These are phyloP conservation scores for Mytilinidion resinicola DNA, from an alignment of 495 filamentous ascomycete species.

Conservation along the genomic window DNA sequence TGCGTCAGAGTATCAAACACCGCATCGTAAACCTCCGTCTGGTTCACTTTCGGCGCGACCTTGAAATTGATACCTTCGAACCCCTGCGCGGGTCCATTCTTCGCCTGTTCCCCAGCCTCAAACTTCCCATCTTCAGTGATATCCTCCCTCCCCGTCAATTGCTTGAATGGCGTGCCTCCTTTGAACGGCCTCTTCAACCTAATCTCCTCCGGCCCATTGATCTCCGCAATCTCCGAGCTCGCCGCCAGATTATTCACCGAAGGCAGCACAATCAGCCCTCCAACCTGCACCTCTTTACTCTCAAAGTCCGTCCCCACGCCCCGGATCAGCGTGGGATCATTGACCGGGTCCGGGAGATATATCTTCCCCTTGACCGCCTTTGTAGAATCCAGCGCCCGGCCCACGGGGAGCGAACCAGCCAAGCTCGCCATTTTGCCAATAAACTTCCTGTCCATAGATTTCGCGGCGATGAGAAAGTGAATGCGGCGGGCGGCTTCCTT, in stretches of 20 bases:
- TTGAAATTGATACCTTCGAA: conserved; percentile 81
- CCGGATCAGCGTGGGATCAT: conserved; percentile 75
- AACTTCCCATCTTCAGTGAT: conserved; percentile 54
- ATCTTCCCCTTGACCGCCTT: conserved; percentile 73
- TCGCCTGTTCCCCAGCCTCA: conserved; percentile 35
- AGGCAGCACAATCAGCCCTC: conserved; percentile 81
- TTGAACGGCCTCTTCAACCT: conserved; percentile 81
- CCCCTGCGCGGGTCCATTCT: conserved; percentile 25
- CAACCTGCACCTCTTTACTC: conserved; percentile 60
- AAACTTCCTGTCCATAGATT: conserved; percentile 81
- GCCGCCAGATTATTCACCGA: conserved; percentile 70
- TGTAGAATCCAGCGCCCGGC: conserved; percentile 80
- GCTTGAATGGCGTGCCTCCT: conserved; percentile 57
- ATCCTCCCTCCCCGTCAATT: conserved; percentile 73
- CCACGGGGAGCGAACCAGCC: conserved; percentile 82
- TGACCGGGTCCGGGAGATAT: conserved; percentile 83
- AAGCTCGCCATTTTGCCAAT: conserved; percentile 74
- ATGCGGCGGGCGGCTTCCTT: conserved; percentile 82
- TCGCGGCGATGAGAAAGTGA: conserved; percentile 87
- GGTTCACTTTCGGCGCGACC: conserved; percentile 87
- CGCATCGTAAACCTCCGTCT: conserved; percentile 85
- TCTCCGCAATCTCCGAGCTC: conserved; percentile 72
- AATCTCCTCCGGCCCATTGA: conserved; percentile 74
- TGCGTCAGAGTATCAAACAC: conserved; percentile 75
- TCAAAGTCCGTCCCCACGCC: conserved; percentile 85